Evolutionary conservation across 2,329 filamentous ascomycete species (phyloP), one percentile per base, ranked within the genome.

Genomic region (Lecanicillium sp.): DNA sequence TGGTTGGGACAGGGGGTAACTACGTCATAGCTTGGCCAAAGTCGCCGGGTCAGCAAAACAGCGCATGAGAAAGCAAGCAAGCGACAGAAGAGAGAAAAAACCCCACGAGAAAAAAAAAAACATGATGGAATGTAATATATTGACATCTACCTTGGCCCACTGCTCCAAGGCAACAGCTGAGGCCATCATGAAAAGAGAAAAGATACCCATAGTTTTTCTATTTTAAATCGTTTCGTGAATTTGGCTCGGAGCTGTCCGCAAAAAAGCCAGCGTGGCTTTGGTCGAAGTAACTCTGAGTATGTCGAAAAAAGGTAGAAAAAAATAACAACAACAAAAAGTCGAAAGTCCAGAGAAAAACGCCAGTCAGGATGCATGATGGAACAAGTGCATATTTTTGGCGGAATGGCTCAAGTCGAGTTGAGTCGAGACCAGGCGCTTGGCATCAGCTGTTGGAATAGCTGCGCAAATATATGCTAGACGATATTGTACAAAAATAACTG

Each of bases 401-500:
- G 33, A 5, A 15, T 6, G 29, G 29, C 15, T 32, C n/a, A n/a
- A n/a, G n/a, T n/a, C n/a, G n/a, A n/a, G n/a, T n/a, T n/a, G n/a
- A n/a, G n/a, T n/a, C n/a, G n/a, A n/a, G n/a, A n/a, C n/a, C n/a
- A n/a, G n/a, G n/a, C n/a, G n/a, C n/a, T n/a, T n/a, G n/a, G n/a
- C n/a, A n/a, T n/a, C n/a, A n/a, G n/a, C n/a, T n/a, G n/a, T n/a
- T n/a, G n/a, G n/a, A n/a, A n/a, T n/a, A n/a, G n/a, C n/a, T n/a
- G n/a, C 24, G 33, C 43, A 29, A 15, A 26, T 17, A 37, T 33
- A 32, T 40, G 36, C 44, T 14, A 33, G 21, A 41, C 14, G 38
- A 48, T 48, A 29, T 41, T 41, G 45, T 48, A 48, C 45, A 48
- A 42, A 15, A 40, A 42, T 15, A 36, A 5, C 17, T 35, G 29